These are phyloP conservation scores for Xanthoceras sorbifolium DNA, from an alignment of 345 rosid genomes.

Conservation along the genomic window DNA sequence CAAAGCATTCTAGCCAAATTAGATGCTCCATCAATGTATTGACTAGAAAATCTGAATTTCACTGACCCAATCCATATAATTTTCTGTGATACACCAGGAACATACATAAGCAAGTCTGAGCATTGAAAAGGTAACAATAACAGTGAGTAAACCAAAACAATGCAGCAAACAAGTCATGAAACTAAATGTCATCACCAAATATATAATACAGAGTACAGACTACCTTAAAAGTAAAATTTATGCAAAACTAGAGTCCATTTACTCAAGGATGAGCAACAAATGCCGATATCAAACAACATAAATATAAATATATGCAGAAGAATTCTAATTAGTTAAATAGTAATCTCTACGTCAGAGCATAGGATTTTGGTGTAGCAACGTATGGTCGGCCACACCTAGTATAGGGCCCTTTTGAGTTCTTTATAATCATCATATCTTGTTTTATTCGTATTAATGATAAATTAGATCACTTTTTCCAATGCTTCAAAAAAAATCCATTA, in stretches of 20 bases:
- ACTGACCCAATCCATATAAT: constrained; percentile 63
- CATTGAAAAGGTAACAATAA: constrained; percentile 14
- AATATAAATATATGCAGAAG: not conserved
- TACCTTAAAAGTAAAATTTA: not conserved
- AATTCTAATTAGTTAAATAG: not conserved
- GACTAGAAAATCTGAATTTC: constrained; percentile 41
- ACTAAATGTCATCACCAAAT: constrained; percentile 4
- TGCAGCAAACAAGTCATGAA: not conserved
- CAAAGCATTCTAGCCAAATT: constrained; percentile 42
- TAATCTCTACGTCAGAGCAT: not conserved
- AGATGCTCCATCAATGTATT: constrained; percentile 35
- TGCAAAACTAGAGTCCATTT: not conserved
- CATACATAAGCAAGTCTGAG: constrained; percentile 15
- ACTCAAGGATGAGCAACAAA: not conserved
- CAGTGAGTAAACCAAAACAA: not conserved
- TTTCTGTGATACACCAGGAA: constrained; percentile 40
- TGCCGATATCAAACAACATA: not conserved
- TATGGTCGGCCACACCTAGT: not conserved
- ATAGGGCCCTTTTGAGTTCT: not conserved
- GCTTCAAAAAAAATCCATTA: too few species aligned
- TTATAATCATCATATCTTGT: not conserved
- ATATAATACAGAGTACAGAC: not conserved
- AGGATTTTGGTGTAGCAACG: not conserved
- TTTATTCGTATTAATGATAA: too few species aligned
- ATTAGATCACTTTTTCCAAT: too few species aligned